Evolutionary conservation across 2,329 filamentous ascomycete genomes (phyloP), one percentile per base, ranked within the genome.

Genomic region (Botrytis medusae): DNA sequence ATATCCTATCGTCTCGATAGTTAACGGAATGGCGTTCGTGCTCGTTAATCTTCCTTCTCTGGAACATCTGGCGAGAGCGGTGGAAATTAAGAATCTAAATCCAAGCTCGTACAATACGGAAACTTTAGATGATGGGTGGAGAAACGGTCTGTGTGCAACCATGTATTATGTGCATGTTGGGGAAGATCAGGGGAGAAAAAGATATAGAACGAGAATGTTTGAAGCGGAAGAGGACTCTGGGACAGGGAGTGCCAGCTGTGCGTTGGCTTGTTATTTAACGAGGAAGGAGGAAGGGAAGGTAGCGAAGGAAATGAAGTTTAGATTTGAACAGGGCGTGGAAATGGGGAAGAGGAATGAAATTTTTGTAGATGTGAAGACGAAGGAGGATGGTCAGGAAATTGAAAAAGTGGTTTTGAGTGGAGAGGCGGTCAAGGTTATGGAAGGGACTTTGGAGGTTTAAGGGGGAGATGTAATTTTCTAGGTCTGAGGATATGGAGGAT

Each of bases 1-100:
- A 86, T 87, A 22, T 46, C 74, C 76, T 1, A 78, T 88, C 29
- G 85, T 90, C 72, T 90, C 87, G 76, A 88, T 94, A 63, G 92
- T 94, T 51, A 89, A 88, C 62, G 93, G 92, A 65, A 92, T 95
- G 90, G 88, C 88, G 0, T 94, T 94, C 81, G 82, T 89, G n/a
- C 86, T 93, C 46, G 84, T 92, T 22, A 83, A 88, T 76, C 84
- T 96, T 34, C 84, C 87, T 0, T 86, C 85, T 71, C 81, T 93
- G 16, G 88, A 89, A 44, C 85, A 87, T 12, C 84, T 79, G 0
- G 74, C 37, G 0, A 71, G 74, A 42, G 76, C 73, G 4, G 84
- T 4, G 76, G 81, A 44, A 76, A 77, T 5, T 78, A 46, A 42
- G 14, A 77, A 75, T 48, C 80, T 48, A 77, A 78, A 44, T 79